Base-by-base conservation (phyloP, 1,284 basidiomycete genomes). In the Trichosporon coremiiforme region DNA sequence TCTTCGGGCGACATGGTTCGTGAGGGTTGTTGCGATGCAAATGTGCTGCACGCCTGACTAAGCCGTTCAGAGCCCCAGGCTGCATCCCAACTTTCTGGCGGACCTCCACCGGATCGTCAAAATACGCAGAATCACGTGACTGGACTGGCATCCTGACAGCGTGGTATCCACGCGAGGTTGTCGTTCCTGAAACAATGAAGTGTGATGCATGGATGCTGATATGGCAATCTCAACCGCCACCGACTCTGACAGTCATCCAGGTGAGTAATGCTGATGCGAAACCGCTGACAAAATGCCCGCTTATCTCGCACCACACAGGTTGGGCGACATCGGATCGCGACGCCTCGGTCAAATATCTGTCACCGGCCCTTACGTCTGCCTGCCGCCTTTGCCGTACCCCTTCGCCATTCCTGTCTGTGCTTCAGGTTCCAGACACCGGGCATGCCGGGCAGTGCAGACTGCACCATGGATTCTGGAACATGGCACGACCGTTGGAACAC, bases 1-100 rank as follows among this genome's bases (percentile, higher is more conserved):
- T 64, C 63, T 22, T 67, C 31, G 20, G 55, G 13, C 57, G 66
- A 33, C 66, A 67, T 67, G 5, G 53, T 60, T n/a, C 20, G 15
- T 31, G 17, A 8, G 35, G 25, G 22, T 38, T 5, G 4, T 17
- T 17, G 15, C 33, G 63, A 45, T 64, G 36, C 36, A 38, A 12
- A 64, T 41, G 12, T 38, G 36, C 36, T 12, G 36, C 8, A 38
- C 3, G 10, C 36, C 36, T 64, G 20, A 64, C 35, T 64, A 45
- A 64, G 63, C 36, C 33, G 15, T 15, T 7, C 4, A n/a, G 4
- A 9, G 17, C 31, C n/a, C 33, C 7, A 38, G 29, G 4, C 15
- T 5, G 25, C 45, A 20, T 13, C 55, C 33, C 57, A 62, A 62
- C 57, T 62, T 62, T 62, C 57, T 38, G 36, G 22, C 63, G 4